Percentiles rank a stretch among this genome's conserved stretches.
phyloP scores from a whole-genome alignment of 768 basidiomycete genomes.

The Boletellus ananas region DNA sequence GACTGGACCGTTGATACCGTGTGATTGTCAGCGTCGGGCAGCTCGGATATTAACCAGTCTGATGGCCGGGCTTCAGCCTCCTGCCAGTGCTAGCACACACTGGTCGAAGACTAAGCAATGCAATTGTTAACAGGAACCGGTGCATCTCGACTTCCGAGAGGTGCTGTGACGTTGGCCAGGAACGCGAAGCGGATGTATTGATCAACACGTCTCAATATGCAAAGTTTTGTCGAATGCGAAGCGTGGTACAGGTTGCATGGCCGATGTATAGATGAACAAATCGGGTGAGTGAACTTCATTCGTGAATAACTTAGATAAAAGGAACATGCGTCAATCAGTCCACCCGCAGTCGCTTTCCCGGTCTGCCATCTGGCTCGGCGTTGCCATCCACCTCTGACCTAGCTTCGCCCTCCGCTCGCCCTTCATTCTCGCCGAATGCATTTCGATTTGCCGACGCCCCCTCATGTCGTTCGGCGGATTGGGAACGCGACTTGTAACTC shows the following conservation, averaged over 20 bases:
- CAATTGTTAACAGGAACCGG: no score
- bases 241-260: slow-evolving; percentile 6
- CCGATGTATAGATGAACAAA: slow-evolving; percentile 10
- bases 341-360: slow-evolving; percentile 30
- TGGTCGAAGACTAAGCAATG: no score
- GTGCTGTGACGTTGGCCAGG: no score
- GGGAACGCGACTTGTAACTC: slow-evolving; percentile 22
- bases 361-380: slow-evolving; percentile 23
- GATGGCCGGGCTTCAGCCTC: no score
- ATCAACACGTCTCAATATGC: no score
- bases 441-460: slow-evolving; percentile 8
- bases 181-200: no score
- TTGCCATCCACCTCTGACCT: slow-evolving; percentile 16
- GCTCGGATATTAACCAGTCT: no score
- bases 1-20: no score
- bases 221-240: background rate
- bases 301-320: slow-evolving; percentile 19
- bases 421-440: slow-evolving; percentile 13
- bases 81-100: no score
- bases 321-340: slow-evolving; percentile 18
- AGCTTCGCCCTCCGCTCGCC: slow-evolving; percentile 20
- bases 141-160: no score
- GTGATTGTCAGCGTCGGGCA: no score
- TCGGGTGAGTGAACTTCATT: slow-evolving; percentile 4
- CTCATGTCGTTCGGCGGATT: slow-evolving; percentile 27